phyloP scores from a whole-genome alignment of 2,329 filamentous ascomycete genomes.

The Cercospora citrullina region DNA sequence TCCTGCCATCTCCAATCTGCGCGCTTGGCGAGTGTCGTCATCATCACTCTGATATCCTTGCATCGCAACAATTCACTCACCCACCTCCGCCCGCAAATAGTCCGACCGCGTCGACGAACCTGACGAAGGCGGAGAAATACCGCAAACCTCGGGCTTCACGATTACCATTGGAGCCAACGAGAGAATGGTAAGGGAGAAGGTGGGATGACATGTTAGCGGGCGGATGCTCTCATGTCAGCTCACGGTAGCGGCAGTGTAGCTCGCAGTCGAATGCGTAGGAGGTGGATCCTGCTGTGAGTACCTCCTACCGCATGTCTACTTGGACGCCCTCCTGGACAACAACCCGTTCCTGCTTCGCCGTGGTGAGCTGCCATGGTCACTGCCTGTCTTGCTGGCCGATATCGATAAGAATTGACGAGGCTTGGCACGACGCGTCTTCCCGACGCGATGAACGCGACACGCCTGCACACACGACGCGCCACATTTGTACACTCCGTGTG shows the following conservation, averaged over 20 bases:
- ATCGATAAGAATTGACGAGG: not conserved
- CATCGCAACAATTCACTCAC: not conserved
- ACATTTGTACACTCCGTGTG: not conserved
- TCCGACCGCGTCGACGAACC: not conserved
- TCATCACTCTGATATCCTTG: not conserved
- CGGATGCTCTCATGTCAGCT: not conserved
- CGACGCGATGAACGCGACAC: not conserved
- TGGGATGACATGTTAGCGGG: too few relatives aligned
- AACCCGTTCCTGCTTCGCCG: not conserved
- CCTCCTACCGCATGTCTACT: not conserved
- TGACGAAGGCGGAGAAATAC: not conserved
- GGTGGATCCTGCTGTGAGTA: not conserved
- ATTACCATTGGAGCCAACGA: not conserved
- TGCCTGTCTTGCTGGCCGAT: not conserved
- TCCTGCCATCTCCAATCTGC: not conserved
- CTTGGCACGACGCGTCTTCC: conserved; percentile 1
- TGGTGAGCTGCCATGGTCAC: not conserved
- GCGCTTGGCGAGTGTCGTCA: not conserved
- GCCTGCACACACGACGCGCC: not conserved
- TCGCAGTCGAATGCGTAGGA: not conserved
- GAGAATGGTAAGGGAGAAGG: not conserved
- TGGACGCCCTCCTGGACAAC: not conserved
- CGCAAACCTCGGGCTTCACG: not conserved
- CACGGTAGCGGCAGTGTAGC: not conserved
- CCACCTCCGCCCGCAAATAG: not conserved